phyloP scores from a whole-genome alignment of 176 grass and related monocot genomes.

The Typha latifolia region DNA sequence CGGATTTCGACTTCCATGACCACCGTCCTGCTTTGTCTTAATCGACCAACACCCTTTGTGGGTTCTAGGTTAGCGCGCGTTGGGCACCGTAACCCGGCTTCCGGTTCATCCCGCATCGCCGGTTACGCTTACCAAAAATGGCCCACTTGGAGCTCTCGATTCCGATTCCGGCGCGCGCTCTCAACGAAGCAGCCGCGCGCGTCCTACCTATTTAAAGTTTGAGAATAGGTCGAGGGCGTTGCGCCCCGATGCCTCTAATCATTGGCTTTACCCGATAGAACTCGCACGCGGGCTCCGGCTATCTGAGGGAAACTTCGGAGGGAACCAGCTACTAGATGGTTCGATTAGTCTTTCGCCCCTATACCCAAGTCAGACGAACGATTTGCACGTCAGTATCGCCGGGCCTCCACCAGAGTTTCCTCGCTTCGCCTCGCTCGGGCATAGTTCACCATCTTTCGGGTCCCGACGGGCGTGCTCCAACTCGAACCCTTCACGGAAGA shows the following conservation, averaged over 20 bases:
- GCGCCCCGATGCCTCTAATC: constrained; percentile 25
- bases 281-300: no score
- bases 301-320: constrained; percentile 50
- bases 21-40: no score
- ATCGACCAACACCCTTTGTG: constrained; percentile 40
- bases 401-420: no score
- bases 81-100: constrained; percentile 36
- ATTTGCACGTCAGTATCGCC: constrained; percentile 54
- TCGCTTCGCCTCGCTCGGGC: constrained; percentile 45
- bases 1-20: no score
- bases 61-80: constrained; percentile 14
- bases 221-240: constrained; percentile 75
- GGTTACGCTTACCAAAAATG: constrained; percentile 52
- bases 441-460: constrained; percentile 56
- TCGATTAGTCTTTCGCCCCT: constrained; percentile 49
- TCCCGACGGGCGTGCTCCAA: constrained; percentile 33
- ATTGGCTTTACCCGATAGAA: no score
- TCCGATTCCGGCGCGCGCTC: neutral
- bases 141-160: constrained; percentile 36
- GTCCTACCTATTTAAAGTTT: constrained; percentile 89
- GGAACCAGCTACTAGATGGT: constrained; percentile 54
- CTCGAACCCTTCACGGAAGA: constrained; percentile 74
- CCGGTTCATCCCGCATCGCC: constrained; percentile 45
- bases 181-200: neutral
- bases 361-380: constrained; percentile 51